Conservation (phyloP, 441 rosid genomes). For the Euphorbia celastroides region DNA sequence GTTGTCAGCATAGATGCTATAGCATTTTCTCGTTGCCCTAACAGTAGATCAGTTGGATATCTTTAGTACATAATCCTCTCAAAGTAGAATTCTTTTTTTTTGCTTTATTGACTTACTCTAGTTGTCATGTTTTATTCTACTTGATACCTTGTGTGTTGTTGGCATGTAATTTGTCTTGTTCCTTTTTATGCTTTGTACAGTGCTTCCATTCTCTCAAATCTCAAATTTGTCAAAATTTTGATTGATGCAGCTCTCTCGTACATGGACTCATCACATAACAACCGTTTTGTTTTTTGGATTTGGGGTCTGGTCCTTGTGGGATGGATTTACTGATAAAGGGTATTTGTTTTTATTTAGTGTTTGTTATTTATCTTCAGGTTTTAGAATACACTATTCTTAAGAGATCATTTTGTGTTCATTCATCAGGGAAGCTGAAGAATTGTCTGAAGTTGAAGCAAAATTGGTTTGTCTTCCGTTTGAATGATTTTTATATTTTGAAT, state of each 20-base stretch:
- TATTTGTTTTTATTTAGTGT: slow-evolving; percentile 19
- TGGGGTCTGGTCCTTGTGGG: slow-evolving; percentile 90
- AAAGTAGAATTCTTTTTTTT: neutral
- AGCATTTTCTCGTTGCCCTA: neutral
- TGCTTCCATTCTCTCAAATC: neutral
- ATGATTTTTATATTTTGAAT: slow-evolving; percentile 7
- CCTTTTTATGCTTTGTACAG: neutral
- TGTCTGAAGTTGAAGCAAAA: slow-evolving; percentile 90
- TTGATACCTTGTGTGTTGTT: neutral
- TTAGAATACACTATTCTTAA: slow-evolving; percentile 8
- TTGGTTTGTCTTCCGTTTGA: slow-evolving; percentile 44
- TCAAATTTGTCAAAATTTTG: slow-evolving; percentile 5
- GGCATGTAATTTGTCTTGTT: neutral
- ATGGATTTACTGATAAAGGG: slow-evolving; percentile 66
- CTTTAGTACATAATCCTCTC: neutral
- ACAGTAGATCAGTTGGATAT: neutral
- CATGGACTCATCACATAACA: slow-evolving; percentile 83
- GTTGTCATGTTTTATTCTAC: neutral
- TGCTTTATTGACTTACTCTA: neutral
- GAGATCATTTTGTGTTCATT: slow-evolving; percentile 10
- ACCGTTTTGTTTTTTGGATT: slow-evolving; percentile 76
- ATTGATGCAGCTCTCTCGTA: slow-evolving; percentile 68
- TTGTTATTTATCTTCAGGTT: neutral
- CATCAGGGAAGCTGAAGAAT: slow-evolving; percentile 70
- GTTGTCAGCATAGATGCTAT: neutral